A percentile compares a stretch with the other conserved stretches of the same genome.
phyloP scores from a whole-genome alignment of 1,139 yeast genomes.

The Martiniozyma asiatica region DNA sequence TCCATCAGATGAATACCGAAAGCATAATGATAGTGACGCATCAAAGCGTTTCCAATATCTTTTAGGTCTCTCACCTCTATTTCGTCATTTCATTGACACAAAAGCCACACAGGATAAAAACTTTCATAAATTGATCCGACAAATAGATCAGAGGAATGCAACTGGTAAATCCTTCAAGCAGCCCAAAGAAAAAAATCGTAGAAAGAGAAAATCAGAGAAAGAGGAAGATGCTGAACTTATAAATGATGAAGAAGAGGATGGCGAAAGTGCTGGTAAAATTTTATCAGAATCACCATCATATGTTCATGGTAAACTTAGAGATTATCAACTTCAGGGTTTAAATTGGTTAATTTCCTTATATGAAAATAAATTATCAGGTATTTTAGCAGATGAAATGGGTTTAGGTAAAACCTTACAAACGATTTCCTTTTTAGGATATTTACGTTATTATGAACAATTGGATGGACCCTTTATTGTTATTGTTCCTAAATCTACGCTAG shows the following conservation, averaged over 20 bases:
- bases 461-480: conserved; percentile 66
- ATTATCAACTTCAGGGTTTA: conserved; percentile 87
- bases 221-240: conserved; percentile 88
- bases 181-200: conserved; percentile 17
- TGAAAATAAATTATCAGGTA: conserved; percentile 80
- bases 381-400: conserved; percentile 97
- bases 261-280: conserved; percentile 41
- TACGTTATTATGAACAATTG: conserved; percentile 46
- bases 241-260: conserved; percentile 66
- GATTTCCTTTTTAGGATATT: conserved; percentile 67
- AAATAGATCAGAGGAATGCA: conserved; percentile 34
- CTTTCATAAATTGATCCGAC: conserved; percentile 45
- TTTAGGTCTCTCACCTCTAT: conserved; percentile 71
- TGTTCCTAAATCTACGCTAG: conserved; percentile 70
- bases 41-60: conserved; percentile 72
- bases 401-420: conserved; percentile 93
- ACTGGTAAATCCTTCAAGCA: conserved; percentile 17
- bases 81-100: conserved; percentile 77
- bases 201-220: conserved; percentile 66
- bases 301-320: conserved; percentile 52
- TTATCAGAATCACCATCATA: conserved; percentile 63
- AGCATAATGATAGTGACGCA: conserved; percentile 52
- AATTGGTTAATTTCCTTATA: conserved; percentile 82
- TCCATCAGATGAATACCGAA: conserved; percentile 40
- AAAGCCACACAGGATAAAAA: conserved; percentile 65